Evolutionary conservation across 768 basidiomycete genomes (phyloP).

Genomic region (Mrakia gelida): DNA sequence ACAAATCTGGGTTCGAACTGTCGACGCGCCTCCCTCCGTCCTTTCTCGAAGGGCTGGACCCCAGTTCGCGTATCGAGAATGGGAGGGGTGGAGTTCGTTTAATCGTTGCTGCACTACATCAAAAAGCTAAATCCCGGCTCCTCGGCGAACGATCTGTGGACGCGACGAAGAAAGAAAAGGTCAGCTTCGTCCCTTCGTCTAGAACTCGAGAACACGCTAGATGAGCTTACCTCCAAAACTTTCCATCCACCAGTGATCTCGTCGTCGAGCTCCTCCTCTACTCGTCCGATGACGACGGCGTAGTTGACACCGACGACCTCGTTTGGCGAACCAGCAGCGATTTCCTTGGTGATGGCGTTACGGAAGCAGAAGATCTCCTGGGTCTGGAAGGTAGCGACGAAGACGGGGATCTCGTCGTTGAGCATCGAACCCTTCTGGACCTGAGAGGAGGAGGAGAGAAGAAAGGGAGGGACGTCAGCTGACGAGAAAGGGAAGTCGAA

Average conservation of each 20-base stretch:
- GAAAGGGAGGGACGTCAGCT: background rate
- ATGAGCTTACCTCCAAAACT: constrained; percentile 65
- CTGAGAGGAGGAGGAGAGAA: constrained; percentile 45
- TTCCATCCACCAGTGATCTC: constrained; percentile 98
- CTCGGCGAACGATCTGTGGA: constrained; percentile 5
- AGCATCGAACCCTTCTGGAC: constrained; percentile 80
- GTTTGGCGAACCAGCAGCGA: constrained; percentile 79
- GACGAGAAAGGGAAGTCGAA: background rate
- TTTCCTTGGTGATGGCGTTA: constrained; percentile 80
- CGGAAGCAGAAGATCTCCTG: constrained; percentile 92
- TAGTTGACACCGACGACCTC: constrained; percentile 91
- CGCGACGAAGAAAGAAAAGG: background rate
- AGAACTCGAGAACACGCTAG: background rate
- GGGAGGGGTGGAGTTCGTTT: constrained; percentile 11
- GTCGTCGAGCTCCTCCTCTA: constrained; percentile 81
- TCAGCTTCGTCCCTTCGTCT: background rate
- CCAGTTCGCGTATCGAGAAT: no score
- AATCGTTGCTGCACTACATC: background rate
- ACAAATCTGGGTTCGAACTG: background rate
- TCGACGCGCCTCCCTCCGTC: background rate
- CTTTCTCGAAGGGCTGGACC: background rate
- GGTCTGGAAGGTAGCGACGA: constrained; percentile 83
- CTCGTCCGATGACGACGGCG: constrained; percentile 81
- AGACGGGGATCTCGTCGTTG: constrained; percentile 75
- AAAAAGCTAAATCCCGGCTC: background rate